A percentile compares a stretch with the other conserved stretches of the same genome.
Evolutionary conservation across 2,329 filamentous ascomycete genomes (phyloP).

Genomic region (Uncinocarpus reesii): DNA sequence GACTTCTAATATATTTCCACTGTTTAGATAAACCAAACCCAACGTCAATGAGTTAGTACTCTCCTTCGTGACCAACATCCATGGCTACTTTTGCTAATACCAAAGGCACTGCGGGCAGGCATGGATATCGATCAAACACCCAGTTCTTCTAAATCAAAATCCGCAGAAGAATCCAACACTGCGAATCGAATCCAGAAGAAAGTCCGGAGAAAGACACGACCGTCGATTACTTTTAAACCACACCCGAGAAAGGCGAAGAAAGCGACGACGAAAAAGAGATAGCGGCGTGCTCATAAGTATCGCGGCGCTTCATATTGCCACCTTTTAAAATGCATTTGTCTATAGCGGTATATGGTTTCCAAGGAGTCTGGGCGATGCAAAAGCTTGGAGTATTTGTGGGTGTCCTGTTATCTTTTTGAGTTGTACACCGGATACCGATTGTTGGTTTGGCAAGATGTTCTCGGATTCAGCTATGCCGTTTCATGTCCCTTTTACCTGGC

Average conservation of each 20-base stretch:
- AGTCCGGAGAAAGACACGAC: conserved; percentile 28
- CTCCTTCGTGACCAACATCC: background rate
- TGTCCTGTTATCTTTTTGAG: background rate
- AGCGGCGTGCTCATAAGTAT: background rate
- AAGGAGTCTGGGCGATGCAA: background rate
- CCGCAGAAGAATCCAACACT: conserved; percentile 18
- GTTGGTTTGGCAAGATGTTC: too few relatives aligned
- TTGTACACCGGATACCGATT: too few relatives aligned
- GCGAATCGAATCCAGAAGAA: conserved; percentile 33
- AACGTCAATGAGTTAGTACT: background rate
- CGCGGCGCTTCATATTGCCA: background rate
- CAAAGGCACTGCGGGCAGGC: conserved; percentile 18
- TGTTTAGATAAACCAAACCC: conserved; percentile 5
- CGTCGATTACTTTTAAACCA: conserved; percentile 33
- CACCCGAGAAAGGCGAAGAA: conserved; percentile 27
- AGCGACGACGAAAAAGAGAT: conserved; percentile 26
- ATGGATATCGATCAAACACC: conserved; percentile 34
- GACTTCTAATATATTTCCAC: background rate
- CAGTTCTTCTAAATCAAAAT: conserved; percentile 19
- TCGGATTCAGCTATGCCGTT: too few relatives aligned
- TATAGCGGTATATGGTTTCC: background rate
- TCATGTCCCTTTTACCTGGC: too few relatives aligned
- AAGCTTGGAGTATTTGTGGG: background rate
- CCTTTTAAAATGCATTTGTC: background rate
- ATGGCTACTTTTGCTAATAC: background rate